A percentile compares a stretch with the other conserved stretches of the same genome.
These are phyloP conservation scores for carrot (Daucus carota) DNA, from an alignment of 129 eudicot species.

Conservation along the genomic window DH1_v3.0 NC_030382.2:54945001-54945500, in stretches of 20 bases:
- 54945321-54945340: neutral
- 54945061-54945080: slow-evolving; percentile 13
- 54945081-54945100: slow-evolving; percentile 3
- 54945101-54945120: neutral
- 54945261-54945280: neutral
- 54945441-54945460: too few relatives aligned
- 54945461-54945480: too few relatives aligned
- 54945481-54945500: too few relatives aligned
- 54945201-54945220: neutral
- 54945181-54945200: neutral
- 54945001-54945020: neutral
- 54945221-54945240: neutral
- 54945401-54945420: neutral
- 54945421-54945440: neutral
- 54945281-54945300: neutral
- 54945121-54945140: neutral
- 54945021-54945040: slow-evolving; percentile 6
- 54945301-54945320: too few relatives aligned
- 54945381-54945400: neutral
- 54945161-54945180: neutral
- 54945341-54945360: neutral
- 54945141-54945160: neutral
- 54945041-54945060: slow-evolving; percentile 19
- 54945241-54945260: neutral
- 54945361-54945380: neutral